Base-by-base conservation (phyloP, 192 early-diverging fungal species). In the Irineochytrium annulatum region DNA sequence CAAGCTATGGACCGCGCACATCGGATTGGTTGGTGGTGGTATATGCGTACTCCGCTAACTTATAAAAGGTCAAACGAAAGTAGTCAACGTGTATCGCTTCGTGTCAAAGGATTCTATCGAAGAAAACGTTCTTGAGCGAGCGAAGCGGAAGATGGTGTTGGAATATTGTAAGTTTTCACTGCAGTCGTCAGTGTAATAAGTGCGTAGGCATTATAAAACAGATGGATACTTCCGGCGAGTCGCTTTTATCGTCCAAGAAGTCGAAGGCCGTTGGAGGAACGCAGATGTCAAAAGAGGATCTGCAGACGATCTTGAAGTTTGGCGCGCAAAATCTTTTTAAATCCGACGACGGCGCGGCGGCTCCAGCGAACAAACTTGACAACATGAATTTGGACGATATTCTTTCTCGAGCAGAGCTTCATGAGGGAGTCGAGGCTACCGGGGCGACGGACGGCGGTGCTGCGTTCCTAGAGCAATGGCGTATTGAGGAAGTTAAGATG, bases 61-160 rank as follows among this genome's bases (percentile, higher is more conserved):
- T 8, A 26, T 29, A 3, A 26, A 11, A 53, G 75, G 97, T 0
- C 97, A 99, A 68, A 99, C 90, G 68, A 96, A 94, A 59, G 80
- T 86, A 19, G 97, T 99, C 14, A 92, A 95, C 44, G 95, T 99
- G 3, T 99, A 97, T 70, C 86, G 97, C 28, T 92, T 99, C 68
- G 88, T 99, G 13, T 90, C 94, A 29, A 93, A 96, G 63, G 95
- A 89, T 59, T 94, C 94, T 0, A 94, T 98, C 61, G 97, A 99
- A 68, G 97, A 99, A 73, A 91, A 96, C 44, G 93, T 99, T 58
- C 82, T 98, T 34, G 97, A 99, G 69, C 87, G 97, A 6, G 97
- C 97, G 29, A 99, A 99, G 66, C 82, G 92, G 65, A 99, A 99
- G 73, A 98, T 97, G 95, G 94, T 99, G 24, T 78, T 99, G 4